Evolutionary conservation across 2,329 filamentous ascomycete species (phyloP).

Genomic region (Leptographium radiaticola): DNA sequence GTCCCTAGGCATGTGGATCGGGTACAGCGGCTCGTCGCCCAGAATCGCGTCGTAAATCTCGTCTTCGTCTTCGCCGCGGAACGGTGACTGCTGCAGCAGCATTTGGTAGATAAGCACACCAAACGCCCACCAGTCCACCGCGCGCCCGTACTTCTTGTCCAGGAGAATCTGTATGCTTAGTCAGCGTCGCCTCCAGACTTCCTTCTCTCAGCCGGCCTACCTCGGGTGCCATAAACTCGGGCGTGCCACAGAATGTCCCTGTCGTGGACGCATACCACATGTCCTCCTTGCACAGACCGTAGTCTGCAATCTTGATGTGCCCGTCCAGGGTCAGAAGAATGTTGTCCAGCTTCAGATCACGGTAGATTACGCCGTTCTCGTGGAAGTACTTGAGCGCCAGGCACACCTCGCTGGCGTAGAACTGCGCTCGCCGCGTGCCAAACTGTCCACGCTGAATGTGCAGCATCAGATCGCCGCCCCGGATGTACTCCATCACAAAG

Average conservation of each 20-base stretch:
- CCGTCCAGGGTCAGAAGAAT: conserved; percentile 90
- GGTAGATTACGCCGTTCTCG: conserved; percentile 97
- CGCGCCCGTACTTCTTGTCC: conserved; percentile 95
- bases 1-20: conserved; percentile 96
- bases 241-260: conserved; percentile 97
- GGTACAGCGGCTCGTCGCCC: conserved; percentile 92
- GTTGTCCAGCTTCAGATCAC: conserved; percentile 86
- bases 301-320: conserved; percentile 97
- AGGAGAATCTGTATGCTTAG: conserved; percentile 59
- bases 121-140: conserved; percentile 99
- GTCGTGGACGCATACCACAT: conserved; percentile 99
- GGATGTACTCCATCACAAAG: conserved; percentile 99
- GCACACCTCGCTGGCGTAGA: conserved; percentile 96
- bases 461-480: conserved; percentile 95
- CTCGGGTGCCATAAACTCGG: conserved; percentile 98
- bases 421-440: conserved; percentile 91
- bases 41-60: conserved; percentile 99
- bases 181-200: neutral
- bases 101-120: conserved; percentile 99
- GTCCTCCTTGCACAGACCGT: conserved; percentile 97
- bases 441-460: conserved; percentile 97
- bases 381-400: conserved; percentile 98
- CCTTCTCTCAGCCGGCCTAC: conserved; percentile 31
- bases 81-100: conserved; percentile 96
- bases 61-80: conserved; percentile 97